Conservation (phyloP, 768 basidiomycete genomes). For the Asterophora parasitica region DNA sequence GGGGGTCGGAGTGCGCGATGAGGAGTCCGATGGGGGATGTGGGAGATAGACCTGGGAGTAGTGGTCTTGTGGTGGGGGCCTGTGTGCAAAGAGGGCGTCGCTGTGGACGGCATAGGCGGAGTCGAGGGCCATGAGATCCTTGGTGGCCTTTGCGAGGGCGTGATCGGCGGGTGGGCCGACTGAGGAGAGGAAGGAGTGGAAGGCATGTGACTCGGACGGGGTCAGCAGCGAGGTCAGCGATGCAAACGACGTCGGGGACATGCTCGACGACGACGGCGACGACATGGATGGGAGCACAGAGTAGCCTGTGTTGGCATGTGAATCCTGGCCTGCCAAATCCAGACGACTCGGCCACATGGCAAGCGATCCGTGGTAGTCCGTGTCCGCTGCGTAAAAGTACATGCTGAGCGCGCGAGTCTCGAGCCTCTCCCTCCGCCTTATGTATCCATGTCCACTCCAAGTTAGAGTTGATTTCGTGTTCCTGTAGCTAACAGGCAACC, state of each 20-base stretch:
- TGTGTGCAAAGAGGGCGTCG: constrained; percentile 11
- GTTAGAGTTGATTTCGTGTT: too few relatives aligned
- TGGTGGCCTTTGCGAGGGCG: constrained; percentile 72
- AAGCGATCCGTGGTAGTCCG: neutral
- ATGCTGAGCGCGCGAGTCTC: too few relatives aligned
- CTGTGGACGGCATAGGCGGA: constrained; percentile 4
- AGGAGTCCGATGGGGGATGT: constrained; percentile 16
- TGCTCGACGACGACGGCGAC: constrained; percentile 11
- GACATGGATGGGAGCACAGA: constrained; percentile 7
- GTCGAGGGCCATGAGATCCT: constrained; percentile 77
- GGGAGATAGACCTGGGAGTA: constrained; percentile 7
- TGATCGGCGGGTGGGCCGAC: constrained; percentile 45
- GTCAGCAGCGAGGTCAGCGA: constrained; percentile 47
- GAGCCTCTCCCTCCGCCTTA: too few relatives aligned
- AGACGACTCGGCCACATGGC: constrained; percentile 8
- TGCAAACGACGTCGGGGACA: constrained; percentile 15
- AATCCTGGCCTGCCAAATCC: constrained; percentile 15
- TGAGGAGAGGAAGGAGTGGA: constrained; percentile 63
- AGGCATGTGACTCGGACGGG: constrained; percentile 59
- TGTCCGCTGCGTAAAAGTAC: too few relatives aligned
- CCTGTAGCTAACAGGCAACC: too few relatives aligned
- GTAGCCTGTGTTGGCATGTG: constrained; percentile 11
- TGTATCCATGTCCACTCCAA: too few relatives aligned
- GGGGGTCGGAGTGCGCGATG: constrained; percentile 20
- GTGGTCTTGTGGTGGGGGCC: too few relatives aligned